Evolutionary conservation across 2,329 filamentous ascomycete genomes (phyloP).

Genomic region (Blumeria hordei): DNA sequence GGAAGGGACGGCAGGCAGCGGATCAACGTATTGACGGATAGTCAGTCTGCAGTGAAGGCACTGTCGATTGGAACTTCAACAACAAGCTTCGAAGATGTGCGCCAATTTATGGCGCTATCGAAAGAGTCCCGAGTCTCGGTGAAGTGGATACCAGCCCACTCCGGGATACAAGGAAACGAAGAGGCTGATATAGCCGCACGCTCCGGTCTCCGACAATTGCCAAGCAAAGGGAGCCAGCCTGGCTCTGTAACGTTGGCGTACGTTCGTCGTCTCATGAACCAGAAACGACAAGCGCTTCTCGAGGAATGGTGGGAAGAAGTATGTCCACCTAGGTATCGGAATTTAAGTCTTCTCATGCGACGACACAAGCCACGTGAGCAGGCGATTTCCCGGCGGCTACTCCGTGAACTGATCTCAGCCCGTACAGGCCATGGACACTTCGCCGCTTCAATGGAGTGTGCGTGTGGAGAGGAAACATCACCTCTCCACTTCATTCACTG

Average conservation of each 20-base stretch:
- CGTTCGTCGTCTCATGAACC: not conserved
- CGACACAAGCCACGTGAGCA: not conserved
- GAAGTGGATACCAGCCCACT: not conserved
- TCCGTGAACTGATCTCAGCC: not conserved
- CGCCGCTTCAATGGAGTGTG: not conserved
- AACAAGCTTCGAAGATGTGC: not conserved
- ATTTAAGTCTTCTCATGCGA: not conserved
- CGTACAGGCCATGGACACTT: not conserved
- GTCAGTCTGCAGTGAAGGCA: not conserved
- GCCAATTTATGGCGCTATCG: not conserved
- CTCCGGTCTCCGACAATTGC: not conserved
- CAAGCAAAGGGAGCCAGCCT: not conserved
- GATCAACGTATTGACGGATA: not conserved
- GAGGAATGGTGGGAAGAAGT: not conserved
- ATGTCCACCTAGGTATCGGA: not conserved
- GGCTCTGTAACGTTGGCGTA: not conserved
- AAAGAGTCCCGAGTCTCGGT: not conserved
- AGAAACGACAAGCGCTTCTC: not conserved
- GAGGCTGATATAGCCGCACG: no score
- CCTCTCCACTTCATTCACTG: not conserved
- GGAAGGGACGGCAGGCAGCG: not conserved
- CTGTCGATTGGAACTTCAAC: not conserved
- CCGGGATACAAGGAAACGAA: not conserved
- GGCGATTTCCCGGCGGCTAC: not conserved
- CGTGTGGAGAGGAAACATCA: not conserved